Evolutionary conservation across 1,284 basidiomycete species (phyloP), one percentile per base, ranked within the genome.

Genomic region (Moesziomyces antarcticus): DNA sequence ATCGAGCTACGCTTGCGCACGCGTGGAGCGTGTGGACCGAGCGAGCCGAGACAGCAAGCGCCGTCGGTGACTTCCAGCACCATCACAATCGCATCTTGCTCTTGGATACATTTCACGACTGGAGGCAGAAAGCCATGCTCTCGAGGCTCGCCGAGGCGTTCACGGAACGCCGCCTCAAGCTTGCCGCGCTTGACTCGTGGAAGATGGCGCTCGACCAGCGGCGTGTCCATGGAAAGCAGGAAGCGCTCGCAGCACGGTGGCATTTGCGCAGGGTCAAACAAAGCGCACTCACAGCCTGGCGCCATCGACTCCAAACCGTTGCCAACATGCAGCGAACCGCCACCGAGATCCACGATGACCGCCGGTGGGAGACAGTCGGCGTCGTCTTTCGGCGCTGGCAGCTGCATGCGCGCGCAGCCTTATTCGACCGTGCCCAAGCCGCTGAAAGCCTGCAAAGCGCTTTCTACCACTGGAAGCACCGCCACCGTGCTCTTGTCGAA

Each of bases 241-340:
- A 76, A 25, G 69, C 70, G 8, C 40, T 78, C 11, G 71, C 77
- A 4, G 42, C 49, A 6, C 62, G 77, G 21, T 78, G 75, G 77
- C 64, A 58, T 1, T 18, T 42, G 16, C 57, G 77, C 8, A 30
- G 62, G 13, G 14, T 58, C 25, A 78, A 75, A 40, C 62, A 59
- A 7, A 51, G 22, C 3, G 40, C 56, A 0, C 42, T 73, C 27
- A 25, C 30, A 1, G 1, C n/a, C 7, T 78, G 75, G 75, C 21
- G 18, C 11, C 42, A 13, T 6, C 49, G 42, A 1, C 22, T 46
- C 0, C 49, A 47, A 21, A 22, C 27, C 7, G 10, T 63, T 10
- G 8, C 5, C 14, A 33, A 13, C 1, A 55, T 59, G 62, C 57
- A 66, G 20, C 24, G 30, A 10, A 50, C 44, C 27, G 63, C 69